phyloP scores from a whole-genome alignment of 441 rosid genomes.

The Adansonia rubrostipa region DNA sequence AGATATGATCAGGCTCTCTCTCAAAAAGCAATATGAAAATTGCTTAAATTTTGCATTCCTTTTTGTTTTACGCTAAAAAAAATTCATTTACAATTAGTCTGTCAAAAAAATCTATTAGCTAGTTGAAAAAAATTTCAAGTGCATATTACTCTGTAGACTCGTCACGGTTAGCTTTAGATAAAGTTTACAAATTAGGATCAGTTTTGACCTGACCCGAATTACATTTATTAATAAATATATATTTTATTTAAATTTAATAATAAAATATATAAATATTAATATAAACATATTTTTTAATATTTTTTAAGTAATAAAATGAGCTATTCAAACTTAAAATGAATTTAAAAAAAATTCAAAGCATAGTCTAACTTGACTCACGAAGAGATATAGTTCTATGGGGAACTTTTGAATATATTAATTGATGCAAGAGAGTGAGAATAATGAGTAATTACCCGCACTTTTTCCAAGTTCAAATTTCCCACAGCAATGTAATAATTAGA shows the following conservation, averaged over 20 bases:
- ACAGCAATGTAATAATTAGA: conserved; percentile 54
- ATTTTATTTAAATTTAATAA: too few relatives aligned
- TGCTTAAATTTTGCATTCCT: not conserved
- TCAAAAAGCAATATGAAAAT: too few relatives aligned
- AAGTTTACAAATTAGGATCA: too few relatives aligned
- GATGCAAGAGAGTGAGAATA: not conserved
- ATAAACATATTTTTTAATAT: too few relatives aligned
- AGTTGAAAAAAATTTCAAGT: not conserved
- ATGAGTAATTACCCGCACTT: conserved; percentile 49
- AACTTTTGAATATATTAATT: conserved; percentile 3
- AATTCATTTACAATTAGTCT: not conserved
- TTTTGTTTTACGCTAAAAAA: not conserved
- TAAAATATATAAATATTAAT: too few relatives aligned
- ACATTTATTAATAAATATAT: too few relatives aligned
- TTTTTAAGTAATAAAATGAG: too few relatives aligned
- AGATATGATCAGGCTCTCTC: not conserved
- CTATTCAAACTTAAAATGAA: too few relatives aligned
- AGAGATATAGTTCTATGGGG: not conserved
- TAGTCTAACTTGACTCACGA: too few relatives aligned
- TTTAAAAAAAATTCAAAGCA: too few relatives aligned
- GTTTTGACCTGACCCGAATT: too few relatives aligned
- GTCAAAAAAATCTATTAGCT: not conserved
- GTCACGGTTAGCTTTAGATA: too few relatives aligned
- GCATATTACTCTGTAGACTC: not conserved
- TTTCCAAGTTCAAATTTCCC: conserved; percentile 52